Evolutionary conservation across 2,329 filamentous ascomycete species (phyloP).

Genomic region (Cladophialophora psammophila): DNA sequence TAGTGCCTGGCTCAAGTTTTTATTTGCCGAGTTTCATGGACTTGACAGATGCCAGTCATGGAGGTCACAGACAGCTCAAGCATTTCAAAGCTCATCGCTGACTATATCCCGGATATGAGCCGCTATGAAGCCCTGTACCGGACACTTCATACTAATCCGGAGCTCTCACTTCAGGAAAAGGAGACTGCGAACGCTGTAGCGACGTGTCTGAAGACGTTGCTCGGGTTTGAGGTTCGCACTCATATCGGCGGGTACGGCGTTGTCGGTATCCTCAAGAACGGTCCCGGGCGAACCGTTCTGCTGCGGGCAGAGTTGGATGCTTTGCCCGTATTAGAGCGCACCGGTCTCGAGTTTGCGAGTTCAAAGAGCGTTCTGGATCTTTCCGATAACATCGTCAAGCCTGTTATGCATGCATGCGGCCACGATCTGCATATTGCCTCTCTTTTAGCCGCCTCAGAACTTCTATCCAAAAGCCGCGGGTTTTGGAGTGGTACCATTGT

Average conservation of each 20-base stretch:
- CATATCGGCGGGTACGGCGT: constrained; percentile 56
- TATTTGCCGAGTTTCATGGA: background rate
- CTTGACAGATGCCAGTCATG: background rate
- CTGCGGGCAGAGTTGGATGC: constrained; percentile 59
- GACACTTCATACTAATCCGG: constrained; percentile 64
- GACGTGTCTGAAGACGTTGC: constrained; percentile 46
- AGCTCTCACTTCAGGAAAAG: constrained; percentile 64
- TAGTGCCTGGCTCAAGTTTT: background rate
- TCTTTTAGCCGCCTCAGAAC: constrained; percentile 61
- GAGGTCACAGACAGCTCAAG: background rate
- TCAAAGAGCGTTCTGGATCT: constrained; percentile 48
- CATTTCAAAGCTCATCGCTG: constrained; percentile 38
- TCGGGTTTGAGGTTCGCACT: constrained; percentile 46
- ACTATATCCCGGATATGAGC: constrained; percentile 9
- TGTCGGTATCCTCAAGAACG: constrained; percentile 52
- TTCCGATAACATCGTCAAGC: constrained; percentile 56
- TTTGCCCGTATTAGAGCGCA: constrained; percentile 57
- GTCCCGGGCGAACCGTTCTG: constrained; percentile 52
- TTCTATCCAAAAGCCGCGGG: constrained; percentile 52
- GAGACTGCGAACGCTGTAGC: constrained; percentile 59
- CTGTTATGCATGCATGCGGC: constrained; percentile 64
- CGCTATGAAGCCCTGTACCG: constrained; percentile 63
- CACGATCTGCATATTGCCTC: constrained; percentile 67
- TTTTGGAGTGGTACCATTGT: constrained; percentile 70
- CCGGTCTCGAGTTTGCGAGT: constrained; percentile 57